phyloP scores from a whole-genome alignment of 257 asterid genomes.

The Solanum gracilifrons region DNA sequence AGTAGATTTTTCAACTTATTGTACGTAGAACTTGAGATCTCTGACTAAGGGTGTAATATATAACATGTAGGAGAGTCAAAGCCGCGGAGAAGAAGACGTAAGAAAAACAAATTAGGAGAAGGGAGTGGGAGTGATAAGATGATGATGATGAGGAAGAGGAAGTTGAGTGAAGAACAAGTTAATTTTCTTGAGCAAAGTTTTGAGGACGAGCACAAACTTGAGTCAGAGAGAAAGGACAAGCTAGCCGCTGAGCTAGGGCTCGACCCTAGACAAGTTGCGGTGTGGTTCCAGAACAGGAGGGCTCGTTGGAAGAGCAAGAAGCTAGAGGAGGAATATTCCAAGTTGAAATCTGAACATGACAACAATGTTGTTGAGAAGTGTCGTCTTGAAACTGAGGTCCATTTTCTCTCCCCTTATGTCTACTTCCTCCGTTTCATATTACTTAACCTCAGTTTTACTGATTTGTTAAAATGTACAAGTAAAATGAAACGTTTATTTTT shows the following conservation, averaged over 20 bases:
- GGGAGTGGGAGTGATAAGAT: constrained; percentile 11
- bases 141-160: constrained; percentile 55
- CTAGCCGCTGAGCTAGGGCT: constrained; percentile 77
- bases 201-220: constrained; percentile 63
- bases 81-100: constrained; percentile 22
- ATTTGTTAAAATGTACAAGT: too few relatives aligned
- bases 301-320: constrained; percentile 86
- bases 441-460: not conserved
- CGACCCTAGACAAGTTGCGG: constrained; percentile 91
- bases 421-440: too few relatives aligned
- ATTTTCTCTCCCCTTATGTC: not conserved
- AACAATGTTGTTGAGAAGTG: constrained; percentile 47
- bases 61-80: constrained; percentile 18
- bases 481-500: too few relatives aligned
- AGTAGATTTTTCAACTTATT: not conserved
- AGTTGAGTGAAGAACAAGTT: constrained; percentile 67
- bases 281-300: constrained; percentile 89
- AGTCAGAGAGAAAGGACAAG: constrained; percentile 77
- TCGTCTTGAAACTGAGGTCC: constrained; percentile 64
- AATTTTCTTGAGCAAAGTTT: constrained; percentile 48
- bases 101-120: constrained; percentile 23
- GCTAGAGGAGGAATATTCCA: constrained; percentile 72
- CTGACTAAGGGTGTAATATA: not conserved
- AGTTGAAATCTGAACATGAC: constrained; percentile 41
- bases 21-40: not conserved